phyloP scores from a whole-genome alignment of 163 green algal species.

The Coccomyxa subellipsoidea region DNA sequence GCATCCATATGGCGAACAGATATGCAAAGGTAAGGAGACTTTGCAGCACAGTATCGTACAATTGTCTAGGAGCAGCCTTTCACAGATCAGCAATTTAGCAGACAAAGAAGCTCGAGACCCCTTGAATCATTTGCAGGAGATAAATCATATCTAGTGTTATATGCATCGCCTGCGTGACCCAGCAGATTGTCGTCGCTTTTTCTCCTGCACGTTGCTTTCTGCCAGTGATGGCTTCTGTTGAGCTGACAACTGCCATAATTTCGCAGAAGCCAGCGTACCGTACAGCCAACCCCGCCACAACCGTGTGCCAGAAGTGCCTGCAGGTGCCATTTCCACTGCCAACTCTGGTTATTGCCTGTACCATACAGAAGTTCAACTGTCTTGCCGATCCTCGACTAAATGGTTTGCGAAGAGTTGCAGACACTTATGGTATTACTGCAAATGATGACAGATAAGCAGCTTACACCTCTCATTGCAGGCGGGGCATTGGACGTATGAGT shows the following conservation, averaged over 20 bases:
- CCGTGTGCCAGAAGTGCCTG: conserved; percentile 41
- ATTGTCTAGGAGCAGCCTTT: neutral
- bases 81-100: neutral
- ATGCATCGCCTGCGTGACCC: no score
- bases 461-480: conserved; percentile 43
- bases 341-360: no score
- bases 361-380: no score
- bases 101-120: no score
- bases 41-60: neutral
- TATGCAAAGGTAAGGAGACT: conserved; percentile 10
- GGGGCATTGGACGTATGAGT: conserved; percentile 64
- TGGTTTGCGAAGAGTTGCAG: no score
- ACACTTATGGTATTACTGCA: no score
- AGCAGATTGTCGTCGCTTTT: no score
- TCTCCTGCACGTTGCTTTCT: no score
- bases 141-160: no score
- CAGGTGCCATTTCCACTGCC: conserved; percentile 14
- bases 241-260: neutral
- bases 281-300: conserved; percentile 10
- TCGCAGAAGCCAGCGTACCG: neutral
- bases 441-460: no score
- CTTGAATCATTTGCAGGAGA: neutral
- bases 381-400: no score
- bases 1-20: conserved; percentile 14
- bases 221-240: neutral